Conservation (phyloP, 352 stramenopile species). For the Paralagenidium karlingii region DNA sequence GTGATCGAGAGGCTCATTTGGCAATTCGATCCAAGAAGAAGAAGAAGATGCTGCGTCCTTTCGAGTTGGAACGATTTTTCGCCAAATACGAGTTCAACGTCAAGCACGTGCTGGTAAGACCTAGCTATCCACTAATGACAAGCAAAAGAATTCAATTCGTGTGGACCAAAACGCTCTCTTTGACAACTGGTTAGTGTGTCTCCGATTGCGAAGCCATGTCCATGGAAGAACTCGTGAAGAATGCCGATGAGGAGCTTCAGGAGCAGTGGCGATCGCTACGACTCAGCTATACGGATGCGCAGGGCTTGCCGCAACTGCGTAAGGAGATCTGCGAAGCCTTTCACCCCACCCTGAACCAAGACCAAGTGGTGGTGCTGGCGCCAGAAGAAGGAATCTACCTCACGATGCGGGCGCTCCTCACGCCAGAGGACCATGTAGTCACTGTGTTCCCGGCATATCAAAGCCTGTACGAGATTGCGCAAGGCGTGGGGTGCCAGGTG, state of each 20-base stretch:
- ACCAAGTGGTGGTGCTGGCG: constrained; percentile 20
- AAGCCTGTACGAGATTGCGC: constrained; percentile 11
- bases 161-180: background rate
- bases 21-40: no score
- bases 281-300: constrained; percentile 29
- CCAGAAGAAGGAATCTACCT: constrained; percentile 57
- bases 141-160: background rate
- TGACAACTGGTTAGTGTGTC: constrained; percentile 10
- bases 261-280: constrained; percentile 22
- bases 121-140: no score
- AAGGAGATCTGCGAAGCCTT: constrained; percentile 19
- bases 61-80: constrained; percentile 33
- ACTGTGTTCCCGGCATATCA: constrained; percentile 35
- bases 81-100: constrained; percentile 38
- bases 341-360: constrained; percentile 12
- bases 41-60: constrained; percentile 13
- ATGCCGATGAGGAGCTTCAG: constrained; percentile 24
- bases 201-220: constrained; percentile 23
- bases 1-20: no score
- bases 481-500: constrained; percentile 15
- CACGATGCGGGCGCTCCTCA: constrained; percentile 28
- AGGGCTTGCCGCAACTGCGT: constrained; percentile 20
- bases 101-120: constrained; percentile 15
- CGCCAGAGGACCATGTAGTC: constrained; percentile 34
- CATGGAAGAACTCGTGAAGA: constrained; percentile 19